Evolutionary conservation across 78 protist species (phyloP).

Genomic region (Monocercomonoides exilis): DNA sequence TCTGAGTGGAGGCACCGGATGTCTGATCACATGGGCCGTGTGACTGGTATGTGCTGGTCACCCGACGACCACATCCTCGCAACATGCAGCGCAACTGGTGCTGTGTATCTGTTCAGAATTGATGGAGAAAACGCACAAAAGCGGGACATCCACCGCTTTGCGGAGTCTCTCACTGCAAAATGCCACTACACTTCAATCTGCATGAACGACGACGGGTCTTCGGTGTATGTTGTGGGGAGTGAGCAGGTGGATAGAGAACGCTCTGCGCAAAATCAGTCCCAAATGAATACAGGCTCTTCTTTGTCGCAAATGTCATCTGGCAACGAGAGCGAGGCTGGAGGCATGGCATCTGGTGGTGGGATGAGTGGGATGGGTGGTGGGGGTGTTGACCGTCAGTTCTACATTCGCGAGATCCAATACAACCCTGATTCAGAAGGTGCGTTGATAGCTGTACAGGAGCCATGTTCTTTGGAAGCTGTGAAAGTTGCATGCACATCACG

Average conservation of each 20-base stretch:
- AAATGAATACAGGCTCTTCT: neutral
- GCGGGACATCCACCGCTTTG: neutral
- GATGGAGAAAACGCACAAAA: neutral
- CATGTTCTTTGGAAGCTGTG: neutral
- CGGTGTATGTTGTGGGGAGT: neutral
- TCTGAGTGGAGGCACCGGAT: neutral
- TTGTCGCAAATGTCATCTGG: neutral
- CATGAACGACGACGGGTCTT: neutral
- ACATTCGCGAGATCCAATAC: neutral
- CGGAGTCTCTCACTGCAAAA: neutral
- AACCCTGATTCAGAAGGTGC: neutral
- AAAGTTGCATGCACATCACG: neutral
- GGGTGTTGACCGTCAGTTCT: neutral
- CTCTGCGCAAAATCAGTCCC: neutral
- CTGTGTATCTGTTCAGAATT: slow-evolving; percentile 1
- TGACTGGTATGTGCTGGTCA: slow-evolving; percentile 11
- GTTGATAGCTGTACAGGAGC: neutral
- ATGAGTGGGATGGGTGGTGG: too few species aligned
- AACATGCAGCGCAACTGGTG: neutral
- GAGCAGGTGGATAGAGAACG: neutral
- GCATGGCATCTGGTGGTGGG: too few species aligned
- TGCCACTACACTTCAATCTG: neutral
- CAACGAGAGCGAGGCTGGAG: neutral
- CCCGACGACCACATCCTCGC: neutral
- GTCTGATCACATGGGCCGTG: neutral